phyloP scores from a whole-genome alignment of 352 stramenopile species.

The Pythium oligandrum region DNA sequence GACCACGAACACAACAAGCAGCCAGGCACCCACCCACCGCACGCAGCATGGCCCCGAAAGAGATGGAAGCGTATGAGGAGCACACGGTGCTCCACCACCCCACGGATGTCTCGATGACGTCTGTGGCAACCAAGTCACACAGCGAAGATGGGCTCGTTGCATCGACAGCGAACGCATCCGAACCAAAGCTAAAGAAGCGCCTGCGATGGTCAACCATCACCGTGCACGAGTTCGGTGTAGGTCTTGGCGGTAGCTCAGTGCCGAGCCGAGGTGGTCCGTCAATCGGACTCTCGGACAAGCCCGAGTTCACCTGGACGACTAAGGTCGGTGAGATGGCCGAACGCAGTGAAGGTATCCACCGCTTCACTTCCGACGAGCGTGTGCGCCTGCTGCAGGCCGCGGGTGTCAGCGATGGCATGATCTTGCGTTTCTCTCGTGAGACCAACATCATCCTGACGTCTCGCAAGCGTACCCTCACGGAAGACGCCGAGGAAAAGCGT shows the following conservation, averaged over 20 bases:
- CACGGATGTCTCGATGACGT: too few relatives aligned
- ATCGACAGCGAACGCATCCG: conserved; percentile 1
- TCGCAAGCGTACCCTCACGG: conserved; percentile 37
- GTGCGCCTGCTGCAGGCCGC: conserved; percentile 41
- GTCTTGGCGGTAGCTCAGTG: conserved; percentile 44
- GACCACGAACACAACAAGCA: conserved; percentile 13
- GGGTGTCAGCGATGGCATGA: conserved; percentile 58
- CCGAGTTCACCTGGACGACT: conserved; percentile 59
- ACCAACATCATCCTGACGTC: conserved; percentile 63
- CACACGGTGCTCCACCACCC: background rate
- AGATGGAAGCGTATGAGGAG: conserved; percentile 23
- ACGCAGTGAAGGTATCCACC: conserved; percentile 49
- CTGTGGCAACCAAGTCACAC: too few relatives aligned
- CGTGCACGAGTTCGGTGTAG: conserved; percentile 56
- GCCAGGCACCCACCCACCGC: background rate
- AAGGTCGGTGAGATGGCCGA: conserved; percentile 64
- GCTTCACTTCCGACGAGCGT: conserved; percentile 46
- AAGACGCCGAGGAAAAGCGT: conserved; percentile 31
- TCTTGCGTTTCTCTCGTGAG: conserved; percentile 57
- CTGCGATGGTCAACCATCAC: conserved; percentile 53
- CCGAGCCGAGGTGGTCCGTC: conserved; percentile 41
- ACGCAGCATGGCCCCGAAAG: conserved; percentile 35
- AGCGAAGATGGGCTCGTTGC: too few relatives aligned
- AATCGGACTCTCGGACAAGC: conserved; percentile 41
- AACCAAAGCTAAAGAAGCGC: conserved; percentile 27